Base-by-base conservation (phyloP, 768 basidiomycete species). In the Russula sp. region DNA sequence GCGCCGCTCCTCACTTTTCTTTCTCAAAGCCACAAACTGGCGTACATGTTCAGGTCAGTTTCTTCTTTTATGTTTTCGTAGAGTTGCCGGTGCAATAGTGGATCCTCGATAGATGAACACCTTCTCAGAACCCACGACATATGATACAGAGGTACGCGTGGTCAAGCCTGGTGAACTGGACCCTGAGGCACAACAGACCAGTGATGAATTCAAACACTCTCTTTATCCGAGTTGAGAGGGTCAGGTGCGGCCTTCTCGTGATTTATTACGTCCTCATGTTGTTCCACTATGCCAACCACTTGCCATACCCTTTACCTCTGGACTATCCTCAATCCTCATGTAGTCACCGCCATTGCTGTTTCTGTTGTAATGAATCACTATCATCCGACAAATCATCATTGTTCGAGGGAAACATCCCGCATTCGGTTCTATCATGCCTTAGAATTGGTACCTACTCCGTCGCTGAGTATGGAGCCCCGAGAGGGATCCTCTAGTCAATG, bases 191-290 rank as follows among this genome's bases (percentile, higher is more conserved):
- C 83, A 84, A 59, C 74, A 72, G 55, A 82, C 82, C 67, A 79
- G 73, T 68, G 75, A 79, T 58, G 86, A 88, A 64, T 85, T 86
- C 77, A 87, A 87, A 70, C 79, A 75, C 20, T 83, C 83, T 32
- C 36, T 41, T 11, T 65, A 63, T 22, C 34, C 52, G 47, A 49
- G 35, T 43, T 63, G 41, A 63, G 3, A 25, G n/a, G 36, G 29
- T n/a, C 36, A 11, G 11, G 42, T 35, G 6, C 22, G 9, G 29
- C 35, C 10, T 53, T 25, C 32, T 4, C 18, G 11, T 47, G 22
- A 58, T 47, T 62, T 62, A 34, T 46, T 62, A 34, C 39, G 8
- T 34, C 32, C 22, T 42, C 55, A 56, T 43, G 48, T 61, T 39
- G 48, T 61, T 39, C 41, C 45, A 53, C n/a, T 35, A 52, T 53